Evolutionary conservation across 73 alveolate genomes (phyloP), one percentile per base, ranked within the genome.

Genomic region (Blepharisma stoltei): DNA sequence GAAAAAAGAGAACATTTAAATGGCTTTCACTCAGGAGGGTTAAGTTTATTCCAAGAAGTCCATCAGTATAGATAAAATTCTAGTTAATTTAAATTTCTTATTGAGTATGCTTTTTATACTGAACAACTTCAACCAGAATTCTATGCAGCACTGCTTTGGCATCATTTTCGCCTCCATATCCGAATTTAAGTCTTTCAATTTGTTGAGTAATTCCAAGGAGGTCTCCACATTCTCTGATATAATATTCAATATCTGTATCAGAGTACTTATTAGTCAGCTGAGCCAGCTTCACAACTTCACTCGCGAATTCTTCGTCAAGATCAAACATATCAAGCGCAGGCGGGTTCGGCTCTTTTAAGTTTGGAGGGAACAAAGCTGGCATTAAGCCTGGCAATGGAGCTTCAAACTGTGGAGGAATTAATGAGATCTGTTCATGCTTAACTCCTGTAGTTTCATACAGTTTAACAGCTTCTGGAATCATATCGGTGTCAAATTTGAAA

Each of bases 331-430:
- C 99, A 38, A 97, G 89, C 52, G 82, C 87, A 46, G 99, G 99
- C 50, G 97, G 97, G 20, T 97, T 92, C 50, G 97, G 93, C 54
- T 97, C 99, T 82, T 92, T 92, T 45, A 93, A 81, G 60, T 92
- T 90, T 4, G 99, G 99, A 27, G 99, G 99, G 81, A 97, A 97
- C 9, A 94, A 98, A 50, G 99, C 98, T 37, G 98, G 95, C 67
- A 85, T 77, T 9, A 94, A 83, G 25, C 94, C 86, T 23, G 98
- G 97, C 91, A 97, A 83, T 6, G 99, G 99, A 0, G 99, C 94
- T 87, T 97, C 99, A 88, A 97, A 97, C 69, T 89, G 91, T 14
- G 99, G 99, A 4, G 98, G 99, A 60, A 97, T 97, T 47, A 97
- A 92, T 32, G 98, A 87, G 41, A 97, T 85, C 23, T 94, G 96